Base-by-base conservation (phyloP, 805 yeast genomes). In the Ogataea paradorogensis region DNA sequence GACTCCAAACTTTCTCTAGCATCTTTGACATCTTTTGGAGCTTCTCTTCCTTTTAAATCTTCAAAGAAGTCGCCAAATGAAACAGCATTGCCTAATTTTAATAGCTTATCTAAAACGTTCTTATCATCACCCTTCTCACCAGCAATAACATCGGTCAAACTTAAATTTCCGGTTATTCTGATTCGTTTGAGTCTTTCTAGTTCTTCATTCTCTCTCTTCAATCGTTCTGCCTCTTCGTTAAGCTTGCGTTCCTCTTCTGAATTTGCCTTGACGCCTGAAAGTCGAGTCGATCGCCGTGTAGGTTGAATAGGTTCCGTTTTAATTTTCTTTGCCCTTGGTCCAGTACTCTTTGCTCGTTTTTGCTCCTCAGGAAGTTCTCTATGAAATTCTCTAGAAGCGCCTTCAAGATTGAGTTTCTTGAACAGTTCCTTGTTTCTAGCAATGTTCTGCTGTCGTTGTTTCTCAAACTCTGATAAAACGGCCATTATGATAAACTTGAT, bases 401-500 rank as follows among this genome's bases (percentile, higher is more conserved):
- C 63, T 35, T 78, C 80, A 14, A 91, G 67, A 48, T 88, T 84
- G 48, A 91, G 70, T 48, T 82, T 78, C 50, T 77, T 71, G 37
- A 91, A 67, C 16, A 90, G 72, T 48, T 80, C 85, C 58, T 80
- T 79, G 62, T 91, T 93, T 35, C 98, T 71, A 47, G 80, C 85
- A 44, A 91, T 93, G 56, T 87, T 88, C 43, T 78, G 86, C 54
- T 74, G 80, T 43, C 95, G 63, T 55, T 79, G 80, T 52, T 68
- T 74, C 59, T 85, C 93, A 55, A 85, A 82, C 25, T 80, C 87
- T 1, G 84, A 74, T 22, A 82, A 23, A 8, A 15, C 44, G 7
- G 46, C 53, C 65, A 61, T 61, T 16, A 9, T 31, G 22, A 22
- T 9, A 9, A 4, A 23, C 9, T 23, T 23, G 25, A 9, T 23